Evolutionary conservation across 129 eudicot genomes (phyloP).

Genomic region (Ambrosia artemisiifolia): DNA sequence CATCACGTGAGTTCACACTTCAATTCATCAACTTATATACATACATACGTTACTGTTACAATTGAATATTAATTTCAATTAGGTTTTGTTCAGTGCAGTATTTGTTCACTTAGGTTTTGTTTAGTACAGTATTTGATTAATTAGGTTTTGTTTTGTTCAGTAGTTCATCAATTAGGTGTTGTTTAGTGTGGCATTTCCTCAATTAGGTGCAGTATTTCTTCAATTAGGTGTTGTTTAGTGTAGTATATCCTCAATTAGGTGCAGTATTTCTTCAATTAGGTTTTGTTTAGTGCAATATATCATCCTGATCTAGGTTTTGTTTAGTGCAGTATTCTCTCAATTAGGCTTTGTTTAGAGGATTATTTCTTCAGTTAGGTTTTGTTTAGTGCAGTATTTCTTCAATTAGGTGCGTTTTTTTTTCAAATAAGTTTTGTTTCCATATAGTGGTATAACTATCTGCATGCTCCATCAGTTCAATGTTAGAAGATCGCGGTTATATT

Average conservation of each 20-base stretch:
- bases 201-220: too few species aligned
- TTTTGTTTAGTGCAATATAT: too few species aligned
- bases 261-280: too few species aligned
- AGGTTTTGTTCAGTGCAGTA: slow-evolving; percentile 20
- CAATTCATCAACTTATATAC: neutral
- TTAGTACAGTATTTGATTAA: too few species aligned
- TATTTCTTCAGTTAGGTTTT: neutral
- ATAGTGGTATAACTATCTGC: slow-evolving; percentile 4
- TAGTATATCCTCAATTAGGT: too few species aligned
- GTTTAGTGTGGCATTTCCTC: too few species aligned
- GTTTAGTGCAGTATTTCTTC: neutral
- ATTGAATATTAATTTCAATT: slow-evolving; percentile 3
- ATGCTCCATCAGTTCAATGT: neutral
- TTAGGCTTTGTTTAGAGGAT: too few species aligned
- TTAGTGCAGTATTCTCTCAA: neutral
- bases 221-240: too few species aligned
- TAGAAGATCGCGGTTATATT: slow-evolving; percentile 9
- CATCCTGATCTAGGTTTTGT: too few species aligned
- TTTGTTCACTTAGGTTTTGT: neutral
- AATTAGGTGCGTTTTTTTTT: neutral
- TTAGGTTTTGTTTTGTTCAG: too few species aligned
- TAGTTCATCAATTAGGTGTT: too few species aligned
- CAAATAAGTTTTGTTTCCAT: neutral
- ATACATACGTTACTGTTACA: neutral
- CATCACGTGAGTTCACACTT: slow-evolving; percentile 34